These are phyloP conservation scores for Colletotrichum chlorophyti DNA, from an alignment of 2,329 filamentous ascomycete species.

Conservation along the genomic window DNA sequence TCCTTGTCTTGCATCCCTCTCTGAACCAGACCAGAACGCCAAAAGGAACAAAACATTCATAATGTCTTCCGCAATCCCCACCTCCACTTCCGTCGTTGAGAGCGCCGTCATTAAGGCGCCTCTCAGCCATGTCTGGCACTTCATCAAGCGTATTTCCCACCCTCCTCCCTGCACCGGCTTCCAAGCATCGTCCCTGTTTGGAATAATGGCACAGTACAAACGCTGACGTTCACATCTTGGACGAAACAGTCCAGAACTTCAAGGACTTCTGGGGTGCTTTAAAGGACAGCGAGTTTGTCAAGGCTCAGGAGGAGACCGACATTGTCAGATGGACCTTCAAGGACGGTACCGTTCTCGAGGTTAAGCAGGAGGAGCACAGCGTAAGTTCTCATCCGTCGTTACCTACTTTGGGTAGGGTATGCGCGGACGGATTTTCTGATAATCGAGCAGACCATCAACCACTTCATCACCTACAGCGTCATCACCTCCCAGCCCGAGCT, in stretches of 20 bases:
- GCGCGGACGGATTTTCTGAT: not conserved
- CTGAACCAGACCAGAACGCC: not conserved
- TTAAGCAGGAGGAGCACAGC: slow-evolving; percentile 80
- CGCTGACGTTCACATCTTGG: not conserved
- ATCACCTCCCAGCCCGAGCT: slow-evolving; percentile 71
- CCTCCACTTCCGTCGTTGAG: slow-evolving; percentile 70
- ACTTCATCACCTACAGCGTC: slow-evolving; percentile 78
- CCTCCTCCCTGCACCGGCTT: too few relatives aligned
- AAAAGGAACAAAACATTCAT: slow-evolving; percentile 29
- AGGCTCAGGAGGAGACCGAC: slow-evolving; percentile 70
- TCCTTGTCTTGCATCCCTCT: slow-evolving; percentile 23
- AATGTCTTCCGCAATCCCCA: slow-evolving; percentile 57
- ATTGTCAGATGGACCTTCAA: slow-evolving; percentile 75
- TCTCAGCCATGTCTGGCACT: slow-evolving; percentile 73
- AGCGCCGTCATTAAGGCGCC: slow-evolving; percentile 72
- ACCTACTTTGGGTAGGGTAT: too few relatives aligned
- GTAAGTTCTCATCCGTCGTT: slow-evolving; percentile 46
- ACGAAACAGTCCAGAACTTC: slow-evolving; percentile 62
- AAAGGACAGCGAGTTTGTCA: slow-evolving; percentile 66
- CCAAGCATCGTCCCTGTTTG: too few relatives aligned
- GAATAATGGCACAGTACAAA: not conserved
- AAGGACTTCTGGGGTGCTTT: slow-evolving; percentile 71
- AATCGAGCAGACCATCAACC: slow-evolving; percentile 65
- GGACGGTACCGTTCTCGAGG: slow-evolving; percentile 71
- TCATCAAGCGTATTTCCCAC: slow-evolving; percentile 65